A percentile compares a stretch with the other conserved stretches of the same genome.
These are phyloP conservation scores for Sicyos edulis DNA, from an alignment of 306 rosid species.

Conservation along the genomic window DNA sequence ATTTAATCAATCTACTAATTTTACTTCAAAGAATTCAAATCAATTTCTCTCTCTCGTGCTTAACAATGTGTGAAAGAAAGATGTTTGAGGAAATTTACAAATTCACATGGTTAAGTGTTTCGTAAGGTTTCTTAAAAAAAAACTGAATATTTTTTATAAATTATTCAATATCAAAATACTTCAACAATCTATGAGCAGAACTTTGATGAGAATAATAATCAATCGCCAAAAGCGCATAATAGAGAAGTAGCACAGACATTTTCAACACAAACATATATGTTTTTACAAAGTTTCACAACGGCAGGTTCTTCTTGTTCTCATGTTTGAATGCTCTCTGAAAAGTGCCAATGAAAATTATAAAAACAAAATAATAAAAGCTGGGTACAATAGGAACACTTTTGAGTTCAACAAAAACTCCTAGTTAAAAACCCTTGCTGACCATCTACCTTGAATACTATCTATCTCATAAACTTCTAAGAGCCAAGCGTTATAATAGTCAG, in stretches of 20 bases:
- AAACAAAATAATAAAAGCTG: neutral
- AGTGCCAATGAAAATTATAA: neutral
- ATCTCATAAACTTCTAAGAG: neutral
- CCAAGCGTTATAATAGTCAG: neutral
- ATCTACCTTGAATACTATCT: neutral
- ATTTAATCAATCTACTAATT: no score
- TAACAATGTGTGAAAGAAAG: no score
- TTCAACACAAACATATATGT: neutral
- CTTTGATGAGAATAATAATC: neutral
- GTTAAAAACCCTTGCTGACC: neutral
- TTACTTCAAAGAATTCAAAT: neutral
- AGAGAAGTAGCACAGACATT: neutral
- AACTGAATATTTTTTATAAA: neutral
- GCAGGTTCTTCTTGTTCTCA: neutral
- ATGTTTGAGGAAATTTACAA: neutral
- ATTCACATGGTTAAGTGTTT: neutral
- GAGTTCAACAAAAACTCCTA: neutral
- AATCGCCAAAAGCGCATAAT: neutral
- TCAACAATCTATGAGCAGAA: neutral
- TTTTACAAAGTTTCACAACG: neutral
- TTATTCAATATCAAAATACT: neutral
- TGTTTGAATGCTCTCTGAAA: neutral
- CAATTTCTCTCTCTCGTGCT: neutral
- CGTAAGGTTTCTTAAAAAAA: neutral
- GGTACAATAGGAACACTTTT: neutral